These are phyloP conservation scores for Diutina ranongensis DNA, from an alignment of 1,139 yeast species.

Conservation along the genomic window DNA sequence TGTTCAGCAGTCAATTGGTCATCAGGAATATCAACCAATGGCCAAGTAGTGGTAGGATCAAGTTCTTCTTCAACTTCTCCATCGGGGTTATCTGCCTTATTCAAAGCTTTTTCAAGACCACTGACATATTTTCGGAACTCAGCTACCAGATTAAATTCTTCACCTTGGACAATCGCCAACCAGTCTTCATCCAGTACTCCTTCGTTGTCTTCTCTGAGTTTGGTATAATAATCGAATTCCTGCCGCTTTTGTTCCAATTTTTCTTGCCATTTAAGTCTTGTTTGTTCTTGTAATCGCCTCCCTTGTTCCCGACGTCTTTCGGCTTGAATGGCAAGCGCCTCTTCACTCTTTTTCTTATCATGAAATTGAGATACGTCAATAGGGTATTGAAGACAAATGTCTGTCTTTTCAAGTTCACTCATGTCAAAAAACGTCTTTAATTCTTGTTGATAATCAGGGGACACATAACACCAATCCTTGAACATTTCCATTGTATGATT, in stretches of 20 bases:
- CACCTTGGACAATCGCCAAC: conserved; percentile 44
- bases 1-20: conserved; percentile 72
- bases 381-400: conserved; percentile 77
- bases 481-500: conserved; percentile 59
- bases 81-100: conserved; percentile 42
- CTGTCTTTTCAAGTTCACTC: conserved; percentile 52
- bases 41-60: conserved; percentile 52
- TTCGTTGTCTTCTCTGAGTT: conserved; percentile 27
- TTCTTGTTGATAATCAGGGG: conserved; percentile 58
- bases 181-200: neutral
- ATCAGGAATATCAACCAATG: conserved; percentile 75
- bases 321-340: conserved; percentile 66
- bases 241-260: conserved; percentile 71
- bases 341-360: conserved; percentile 69
- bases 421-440: conserved; percentile 44
- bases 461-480: conserved; percentile 69
- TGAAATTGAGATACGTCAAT: conserved; percentile 33
- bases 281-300: conserved; percentile 82
- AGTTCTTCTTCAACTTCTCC: conserved; percentile 32
- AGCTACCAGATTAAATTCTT: conserved; percentile 66
- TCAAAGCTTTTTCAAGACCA: conserved; percentile 59
- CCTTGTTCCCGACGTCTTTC: conserved; percentile 83
- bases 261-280: conserved; percentile 72
- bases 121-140: conserved; percentile 60
- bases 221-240: conserved; percentile 61